These are phyloP conservation scores for Dactylellina sp. DNA, from an alignment of 2,329 filamentous ascomycete species.

Conservation along the genomic window DNA sequence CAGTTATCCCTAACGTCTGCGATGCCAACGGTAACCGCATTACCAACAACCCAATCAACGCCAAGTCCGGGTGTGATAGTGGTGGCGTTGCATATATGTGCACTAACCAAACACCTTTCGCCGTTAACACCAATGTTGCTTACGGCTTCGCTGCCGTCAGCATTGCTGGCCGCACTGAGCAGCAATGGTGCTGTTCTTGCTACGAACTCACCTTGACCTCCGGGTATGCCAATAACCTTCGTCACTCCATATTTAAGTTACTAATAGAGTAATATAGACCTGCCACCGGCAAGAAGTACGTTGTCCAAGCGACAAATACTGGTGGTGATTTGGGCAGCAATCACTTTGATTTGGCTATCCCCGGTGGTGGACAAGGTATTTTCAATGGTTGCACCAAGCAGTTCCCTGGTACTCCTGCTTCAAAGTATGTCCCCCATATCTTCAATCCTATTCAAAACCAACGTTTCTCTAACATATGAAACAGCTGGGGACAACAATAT, in stretches of 20 bases:
- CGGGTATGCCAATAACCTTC: slow-evolving; percentile 29
- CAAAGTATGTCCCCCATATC: slow-evolving; percentile 29
- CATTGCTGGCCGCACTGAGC: slow-evolving; percentile 70
- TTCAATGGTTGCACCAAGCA: slow-evolving; percentile 69
- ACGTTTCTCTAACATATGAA: slow-evolving; percentile 61
- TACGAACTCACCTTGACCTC: slow-evolving; percentile 72
- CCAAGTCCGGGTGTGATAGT: slow-evolving; percentile 66
- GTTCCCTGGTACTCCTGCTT: slow-evolving; percentile 62
- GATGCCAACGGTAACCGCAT: slow-evolving; percentile 52
- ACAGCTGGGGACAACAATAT: slow-evolving; percentile 71
- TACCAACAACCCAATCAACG: slow-evolving; percentile 52
- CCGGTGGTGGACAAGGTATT: slow-evolving; percentile 68
- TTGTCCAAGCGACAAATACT: slow-evolving; percentile 75
- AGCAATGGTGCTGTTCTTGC: slow-evolving; percentile 75
- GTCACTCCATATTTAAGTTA: not conserved
- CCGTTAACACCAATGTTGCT: slow-evolving; percentile 70
- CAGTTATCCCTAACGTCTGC: slow-evolving; percentile 48
- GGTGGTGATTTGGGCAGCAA: slow-evolving; percentile 70
- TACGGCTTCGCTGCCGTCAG: slow-evolving; percentile 75
- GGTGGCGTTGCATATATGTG: slow-evolving; percentile 73
- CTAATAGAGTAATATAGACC: slow-evolving; percentile 64
- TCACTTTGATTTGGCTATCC: slow-evolving; percentile 69
- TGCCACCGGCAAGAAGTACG: slow-evolving; percentile 72
- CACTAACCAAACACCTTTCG: slow-evolving; percentile 73
- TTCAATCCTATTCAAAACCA: not conserved